Conservation (phyloP, 1,284 basidiomycete genomes). For the Porphyrellus sp. region DNA sequence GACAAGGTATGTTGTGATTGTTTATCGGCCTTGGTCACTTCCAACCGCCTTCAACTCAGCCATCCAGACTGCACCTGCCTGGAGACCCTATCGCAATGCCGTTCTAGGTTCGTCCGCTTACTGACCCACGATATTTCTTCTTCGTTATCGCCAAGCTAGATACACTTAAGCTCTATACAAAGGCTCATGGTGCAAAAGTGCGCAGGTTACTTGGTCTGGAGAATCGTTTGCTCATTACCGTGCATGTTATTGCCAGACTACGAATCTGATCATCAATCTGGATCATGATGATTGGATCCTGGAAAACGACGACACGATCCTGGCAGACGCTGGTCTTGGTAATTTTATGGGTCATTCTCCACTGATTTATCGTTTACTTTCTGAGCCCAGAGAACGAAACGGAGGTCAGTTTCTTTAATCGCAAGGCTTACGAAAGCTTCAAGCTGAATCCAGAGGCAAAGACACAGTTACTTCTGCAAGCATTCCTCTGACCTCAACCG, state of each 20-base stretch:
- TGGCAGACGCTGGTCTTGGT: conserved; percentile 77
- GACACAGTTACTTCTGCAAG: neutral
- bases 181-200: conserved; percentile 92
- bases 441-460: conserved; percentile 78
- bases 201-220: neutral
- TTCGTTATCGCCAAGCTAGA: conserved; percentile 46
- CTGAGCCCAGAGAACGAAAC: conserved; percentile 85
- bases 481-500: neutral
- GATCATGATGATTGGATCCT: conserved; percentile 93
- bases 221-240: neutral
- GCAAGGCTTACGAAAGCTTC: conserved; percentile 73
- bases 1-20: conserved; percentile 49
- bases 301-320: conserved; percentile 57
- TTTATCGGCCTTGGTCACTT: neutral
- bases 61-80: conserved; percentile 68
- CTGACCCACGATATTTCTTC: neutral
- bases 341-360: conserved; percentile 28
- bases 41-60: conserved; percentile 41
- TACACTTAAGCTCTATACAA: conserved; percentile 91
- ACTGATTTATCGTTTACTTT: conserved; percentile 1
- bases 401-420: conserved; percentile 88
- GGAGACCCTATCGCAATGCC: conserved; percentile 82
- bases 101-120: conserved; percentile 54
- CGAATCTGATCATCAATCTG: conserved; percentile 92
- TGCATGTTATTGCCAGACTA: conserved; percentile 56